phyloP scores from a whole-genome alignment of 345 rosid genomes.

The Eutrema yunnanense region DNA sequence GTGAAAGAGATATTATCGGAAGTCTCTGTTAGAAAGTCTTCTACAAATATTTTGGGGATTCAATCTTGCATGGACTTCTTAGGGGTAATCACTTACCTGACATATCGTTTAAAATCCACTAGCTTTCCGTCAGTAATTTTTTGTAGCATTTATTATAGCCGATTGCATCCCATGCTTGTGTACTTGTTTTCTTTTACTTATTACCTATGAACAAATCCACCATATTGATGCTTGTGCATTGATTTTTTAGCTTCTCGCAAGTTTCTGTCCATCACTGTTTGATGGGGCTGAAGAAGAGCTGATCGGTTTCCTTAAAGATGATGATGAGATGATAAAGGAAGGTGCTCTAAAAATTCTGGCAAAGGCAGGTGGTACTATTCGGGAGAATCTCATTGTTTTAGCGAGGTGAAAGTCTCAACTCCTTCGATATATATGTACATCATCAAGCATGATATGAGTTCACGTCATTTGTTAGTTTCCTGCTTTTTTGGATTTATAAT shows the following conservation, averaged over 20 bases:
- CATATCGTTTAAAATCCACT: conserved; percentile 5
- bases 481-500: conserved; percentile 25
- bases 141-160: neutral
- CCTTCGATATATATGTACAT: neutral
- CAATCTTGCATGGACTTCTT: conserved; percentile 82
- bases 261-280: conserved; percentile 70
- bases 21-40: conserved; percentile 52
- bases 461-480: conserved; percentile 9
- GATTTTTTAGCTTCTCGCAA: conserved; percentile 66
- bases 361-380: conserved; percentile 89
- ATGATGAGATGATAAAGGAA: conserved; percentile 76
- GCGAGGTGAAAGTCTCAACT: conserved; percentile 51
- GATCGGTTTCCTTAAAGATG: conserved; percentile 72
- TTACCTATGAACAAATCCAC: neutral
- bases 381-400: conserved; percentile 79
- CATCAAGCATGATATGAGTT: neutral
- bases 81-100: conserved; percentile 58
- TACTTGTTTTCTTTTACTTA: neutral
- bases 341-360: conserved; percentile 91
- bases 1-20: conserved; percentile 75
- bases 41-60: conserved; percentile 42
- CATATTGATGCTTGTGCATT: neutral
- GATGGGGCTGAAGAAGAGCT: conserved; percentile 83
- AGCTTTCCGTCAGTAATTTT: neutral
- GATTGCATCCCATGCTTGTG: neutral